phyloP scores from a whole-genome alignment of 1,284 basidiomycete genomes.

The Austroboletus niveus region DNA sequence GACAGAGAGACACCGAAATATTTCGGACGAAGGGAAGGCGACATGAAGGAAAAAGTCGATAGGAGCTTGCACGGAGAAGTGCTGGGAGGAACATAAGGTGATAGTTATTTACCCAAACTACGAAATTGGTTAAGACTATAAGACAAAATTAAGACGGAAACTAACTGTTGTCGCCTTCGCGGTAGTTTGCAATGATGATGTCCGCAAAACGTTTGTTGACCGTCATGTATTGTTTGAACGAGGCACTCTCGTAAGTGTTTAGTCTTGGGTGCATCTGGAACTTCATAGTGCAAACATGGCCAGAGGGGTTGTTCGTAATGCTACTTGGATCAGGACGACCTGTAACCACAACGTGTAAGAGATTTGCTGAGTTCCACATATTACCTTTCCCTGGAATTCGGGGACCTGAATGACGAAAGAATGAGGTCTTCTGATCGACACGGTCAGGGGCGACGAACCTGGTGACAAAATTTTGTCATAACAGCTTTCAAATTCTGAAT shows the following conservation, averaged over 20 bases:
- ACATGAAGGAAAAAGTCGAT: slow-evolving; percentile 91
- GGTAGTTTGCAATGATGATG: slow-evolving; percentile 68
- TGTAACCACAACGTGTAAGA: too few species aligned
- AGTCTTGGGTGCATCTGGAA: slow-evolving; percentile 83
- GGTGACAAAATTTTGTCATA: slow-evolving; percentile 89
- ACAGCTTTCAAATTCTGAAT: slow-evolving; percentile 70
- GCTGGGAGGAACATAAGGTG: slow-evolving; percentile 83
- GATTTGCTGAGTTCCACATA: too few species aligned
- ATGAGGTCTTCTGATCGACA: not conserved
- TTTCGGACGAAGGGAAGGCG: slow-evolving; percentile 85
- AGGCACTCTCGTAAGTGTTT: slow-evolving; percentile 77
- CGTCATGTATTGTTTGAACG: slow-evolving; percentile 76
- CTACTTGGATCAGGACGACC: too few species aligned
- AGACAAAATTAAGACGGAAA: not conserved
- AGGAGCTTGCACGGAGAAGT: slow-evolving; percentile 66
- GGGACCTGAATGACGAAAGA: slow-evolving; percentile 44
- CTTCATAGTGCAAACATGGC: slow-evolving; percentile 85
- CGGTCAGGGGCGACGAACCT: slow-evolving; percentile 38
- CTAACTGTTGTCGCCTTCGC: slow-evolving; percentile 77
- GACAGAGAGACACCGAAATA: slow-evolving; percentile 80
- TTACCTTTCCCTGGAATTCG: too few species aligned
- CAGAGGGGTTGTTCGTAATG: slow-evolving; percentile 45
- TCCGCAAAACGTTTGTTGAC: slow-evolving; percentile 86
- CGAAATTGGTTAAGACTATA: not conserved
- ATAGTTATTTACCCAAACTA: slow-evolving; percentile 84